Base-by-base conservation (phyloP, 352 stramenopile genomes). In the Globisporangium spiculum region DNA sequence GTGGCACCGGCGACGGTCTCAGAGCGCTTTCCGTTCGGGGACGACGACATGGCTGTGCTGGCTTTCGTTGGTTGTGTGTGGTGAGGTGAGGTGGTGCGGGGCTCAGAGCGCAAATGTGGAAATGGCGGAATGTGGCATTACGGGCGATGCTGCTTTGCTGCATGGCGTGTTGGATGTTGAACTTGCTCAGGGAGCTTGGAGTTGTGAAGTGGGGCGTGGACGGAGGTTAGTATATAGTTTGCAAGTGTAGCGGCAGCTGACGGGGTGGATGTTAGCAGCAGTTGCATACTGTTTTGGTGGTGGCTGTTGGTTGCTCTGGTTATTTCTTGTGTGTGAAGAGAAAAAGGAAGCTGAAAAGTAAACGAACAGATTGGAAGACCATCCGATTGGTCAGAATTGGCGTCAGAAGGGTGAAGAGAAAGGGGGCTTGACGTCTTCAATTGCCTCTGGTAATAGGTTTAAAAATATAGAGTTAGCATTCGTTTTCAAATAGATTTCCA, bases 301-400 rank as follows among this genome's bases (percentile, higher is more conserved):
- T 58, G 44, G n/a, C 36, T 36, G 18, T 30, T 36, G 22, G 48
- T 55, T 30, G 18, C 36, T 60, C 27, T 4, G 24, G 41, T 41
- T 57, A 16, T 20, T 14, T 48, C 14, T 48, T 48, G 38, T 20
- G 38, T 48, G 41, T n/a, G 16, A 52, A 52, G 44, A n/a, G 27
- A 30, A 52, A 18, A 52, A 52, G 18, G 60, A 58, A 66, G 60
- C 60, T 30, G 50, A 66, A 52, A 48, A 58, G 60, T 66, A 66
- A 66, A 59, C 60, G 60, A 66, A 66, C n/a, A 36, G 60, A 66
- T 66, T 32, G 60, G 60, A 66, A 66, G 60, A 66, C 60, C 60
- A 27, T 56, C 60, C 27, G 24, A 66, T 66, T 66, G 60, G 60
- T 20, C 60, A 66, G 60, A 48, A 58, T 58, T 48, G 7, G 34